These are phyloP conservation scores for Diaporthe ampelina DNA, from an alignment of 2,329 filamentous ascomycete species.

Conservation along the genomic window DNA sequence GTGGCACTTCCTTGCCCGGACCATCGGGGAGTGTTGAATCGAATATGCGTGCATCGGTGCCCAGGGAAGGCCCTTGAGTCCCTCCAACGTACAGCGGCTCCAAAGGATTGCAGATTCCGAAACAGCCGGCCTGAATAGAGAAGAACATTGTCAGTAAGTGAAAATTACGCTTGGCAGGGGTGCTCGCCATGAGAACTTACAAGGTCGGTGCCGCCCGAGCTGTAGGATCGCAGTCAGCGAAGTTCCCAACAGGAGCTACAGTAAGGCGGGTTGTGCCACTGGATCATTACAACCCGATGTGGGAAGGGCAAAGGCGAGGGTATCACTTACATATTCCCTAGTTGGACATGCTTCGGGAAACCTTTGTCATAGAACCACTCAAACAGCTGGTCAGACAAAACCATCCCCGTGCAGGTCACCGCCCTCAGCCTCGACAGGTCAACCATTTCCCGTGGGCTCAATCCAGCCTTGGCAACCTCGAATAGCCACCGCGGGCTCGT, in stretches of 20 bases:
- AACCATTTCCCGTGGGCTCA: constrained; percentile 72
- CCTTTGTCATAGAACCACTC: constrained; percentile 82
- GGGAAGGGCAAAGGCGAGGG: background rate
- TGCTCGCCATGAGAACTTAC: constrained; percentile 56
- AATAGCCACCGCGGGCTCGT: constrained; percentile 83
- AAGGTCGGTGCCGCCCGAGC: constrained; percentile 79
- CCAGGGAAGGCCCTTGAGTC: constrained; percentile 64
- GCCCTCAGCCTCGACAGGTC: constrained; percentile 72
- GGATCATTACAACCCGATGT: background rate
- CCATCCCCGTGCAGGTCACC: constrained; percentile 85
- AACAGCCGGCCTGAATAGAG: constrained; percentile 65
- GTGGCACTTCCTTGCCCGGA: constrained; percentile 58
- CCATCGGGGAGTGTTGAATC: constrained; percentile 71
- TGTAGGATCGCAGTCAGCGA: background rate
- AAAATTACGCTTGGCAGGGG: background rate
- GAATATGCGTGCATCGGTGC: constrained; percentile 69
- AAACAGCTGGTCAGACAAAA: constrained; percentile 81
- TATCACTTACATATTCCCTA: constrained; percentile 76
- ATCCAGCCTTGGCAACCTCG: constrained; percentile 75
- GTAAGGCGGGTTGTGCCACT: background rate
- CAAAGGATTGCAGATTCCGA: constrained; percentile 76
- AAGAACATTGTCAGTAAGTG: background rate
- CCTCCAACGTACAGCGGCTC: constrained; percentile 74
- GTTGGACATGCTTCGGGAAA: constrained; percentile 76
- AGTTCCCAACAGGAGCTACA: background rate